Evolutionary conservation across 116 monocot genomes (phyloP).

Genomic region (Iris pallida): DNA sequence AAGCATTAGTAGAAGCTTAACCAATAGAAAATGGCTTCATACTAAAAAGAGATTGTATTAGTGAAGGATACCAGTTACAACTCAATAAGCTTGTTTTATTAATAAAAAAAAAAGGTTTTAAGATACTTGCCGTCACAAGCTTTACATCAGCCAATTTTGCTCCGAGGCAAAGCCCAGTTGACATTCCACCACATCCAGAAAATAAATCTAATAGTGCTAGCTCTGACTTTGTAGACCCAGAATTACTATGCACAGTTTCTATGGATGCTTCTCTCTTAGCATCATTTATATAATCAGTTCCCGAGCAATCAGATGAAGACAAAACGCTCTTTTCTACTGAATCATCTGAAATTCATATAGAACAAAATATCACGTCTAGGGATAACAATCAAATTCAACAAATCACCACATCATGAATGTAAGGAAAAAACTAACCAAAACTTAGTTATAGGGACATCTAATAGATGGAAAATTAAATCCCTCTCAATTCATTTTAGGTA

Average conservation of each 20-base stretch:
- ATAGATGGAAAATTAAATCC: no score
- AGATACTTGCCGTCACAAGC: slow-evolving; percentile 58
- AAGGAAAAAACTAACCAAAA: background rate
- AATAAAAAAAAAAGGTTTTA: background rate
- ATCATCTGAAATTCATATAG: slow-evolving; percentile 30
- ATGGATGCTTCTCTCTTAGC: background rate
- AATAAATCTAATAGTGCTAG: slow-evolving; percentile 77
- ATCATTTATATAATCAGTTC: slow-evolving; percentile 6
- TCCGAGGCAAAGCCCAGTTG: slow-evolving; percentile 82
- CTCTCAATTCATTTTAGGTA: no score
- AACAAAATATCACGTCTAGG: background rate
- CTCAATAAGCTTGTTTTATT: background rate
- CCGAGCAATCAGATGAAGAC: slow-evolving; percentile 23
- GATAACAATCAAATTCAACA: background rate
- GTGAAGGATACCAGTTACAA: no score
- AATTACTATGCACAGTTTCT: slow-evolving; percentile 10
- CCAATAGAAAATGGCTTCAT: background rate
- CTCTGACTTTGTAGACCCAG: slow-evolving; percentile 22
- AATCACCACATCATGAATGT: background rate
- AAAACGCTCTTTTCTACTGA: slow-evolving; percentile 21
- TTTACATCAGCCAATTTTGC: slow-evolving; percentile 61
- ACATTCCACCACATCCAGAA: slow-evolving; percentile 97
- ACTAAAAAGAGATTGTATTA: background rate
- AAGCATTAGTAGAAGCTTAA: slow-evolving; percentile 1
- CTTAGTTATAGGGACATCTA: no score